These are phyloP conservation scores for Pythium insidiosum DNA, from an alignment of 352 stramenopile species.

Conservation along the genomic window DNA sequence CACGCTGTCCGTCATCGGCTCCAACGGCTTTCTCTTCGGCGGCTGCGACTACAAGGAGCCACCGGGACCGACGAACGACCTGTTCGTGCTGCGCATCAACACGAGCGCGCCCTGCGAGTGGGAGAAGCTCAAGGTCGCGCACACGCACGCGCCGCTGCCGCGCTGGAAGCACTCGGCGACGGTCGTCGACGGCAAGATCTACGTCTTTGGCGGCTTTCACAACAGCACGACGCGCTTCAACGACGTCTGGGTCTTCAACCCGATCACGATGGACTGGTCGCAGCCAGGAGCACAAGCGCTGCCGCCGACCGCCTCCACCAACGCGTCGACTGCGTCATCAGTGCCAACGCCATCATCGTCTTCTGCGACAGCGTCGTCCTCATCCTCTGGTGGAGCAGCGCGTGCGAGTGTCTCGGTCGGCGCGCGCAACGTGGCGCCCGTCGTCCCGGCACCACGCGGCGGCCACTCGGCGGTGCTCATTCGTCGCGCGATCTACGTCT, in stretches of 20 bases:
- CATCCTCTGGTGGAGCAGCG: not conserved
- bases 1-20: conserved; percentile 87
- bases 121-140: conserved; percentile 45
- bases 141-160: conserved; percentile 25
- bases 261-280: conserved; percentile 89
- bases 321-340: conserved; percentile 37
- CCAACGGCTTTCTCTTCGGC: conserved; percentile 90
- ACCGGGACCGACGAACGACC: conserved; percentile 89
- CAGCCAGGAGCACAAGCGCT: conserved; percentile 20
- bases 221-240: conserved; percentile 87
- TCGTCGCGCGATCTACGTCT: conserved; percentile 83
- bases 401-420: conserved; percentile 10
- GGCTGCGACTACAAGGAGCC: conserved; percentile 85
- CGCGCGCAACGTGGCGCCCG: conserved; percentile 16
- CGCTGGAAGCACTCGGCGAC: conserved; percentile 90
- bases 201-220: conserved; percentile 94
- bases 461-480: conserved; percentile 88
- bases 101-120: conserved; percentile 59
- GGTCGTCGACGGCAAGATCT: conserved; percentile 83
- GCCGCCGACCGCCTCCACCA: conserved; percentile 18
- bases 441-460: conserved; percentile 74
- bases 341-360: not conserved
- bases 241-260: conserved; percentile 96
- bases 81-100: conserved; percentile 90
- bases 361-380: not conserved